phyloP scores from a whole-genome alignment of 225 moss, liverwort and hornwort species.

The Straminergon stramineum region DNA sequence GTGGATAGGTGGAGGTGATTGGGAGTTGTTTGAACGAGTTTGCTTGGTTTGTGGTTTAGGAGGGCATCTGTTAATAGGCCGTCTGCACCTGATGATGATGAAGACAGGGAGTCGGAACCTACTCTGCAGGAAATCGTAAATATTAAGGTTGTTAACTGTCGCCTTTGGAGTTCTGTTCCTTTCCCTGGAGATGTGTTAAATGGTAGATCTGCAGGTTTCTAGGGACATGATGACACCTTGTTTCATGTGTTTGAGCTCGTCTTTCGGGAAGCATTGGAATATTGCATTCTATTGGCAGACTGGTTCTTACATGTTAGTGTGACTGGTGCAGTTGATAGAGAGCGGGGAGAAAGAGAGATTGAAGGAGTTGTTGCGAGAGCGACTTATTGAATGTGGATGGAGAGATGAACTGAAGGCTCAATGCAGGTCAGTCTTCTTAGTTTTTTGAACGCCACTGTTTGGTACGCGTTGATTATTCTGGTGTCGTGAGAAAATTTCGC shows the following conservation, averaged over 20 bases:
- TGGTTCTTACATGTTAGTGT: not conserved
- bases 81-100: constrained; percentile 77
- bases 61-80: constrained; percentile 86
- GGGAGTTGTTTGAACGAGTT: not conserved
- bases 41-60: constrained; percentile 33
- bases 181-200: not conserved
- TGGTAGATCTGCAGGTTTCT: not conserved
- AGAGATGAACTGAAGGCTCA: constrained; percentile 93
- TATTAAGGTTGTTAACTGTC: not conserved
- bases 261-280: not conserved
- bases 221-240: not conserved
- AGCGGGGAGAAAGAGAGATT: constrained; percentile 82
- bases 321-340: constrained; percentile 57
- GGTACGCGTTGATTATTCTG: not conserved
- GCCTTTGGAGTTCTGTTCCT: not conserved
- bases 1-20: not conserved
- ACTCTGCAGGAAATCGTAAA: not conserved
- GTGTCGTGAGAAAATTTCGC: not conserved
- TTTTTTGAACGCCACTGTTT: not conserved
- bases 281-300: not conserved
- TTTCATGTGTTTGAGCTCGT: not conserved
- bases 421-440: constrained; percentile 32
- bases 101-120: constrained; percentile 49
- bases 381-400: constrained; percentile 91
- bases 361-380: constrained; percentile 81